phyloP scores from a whole-genome alignment of 2,329 filamentous ascomycete genomes.

The Dactylonectria macrodidyma region DNA sequence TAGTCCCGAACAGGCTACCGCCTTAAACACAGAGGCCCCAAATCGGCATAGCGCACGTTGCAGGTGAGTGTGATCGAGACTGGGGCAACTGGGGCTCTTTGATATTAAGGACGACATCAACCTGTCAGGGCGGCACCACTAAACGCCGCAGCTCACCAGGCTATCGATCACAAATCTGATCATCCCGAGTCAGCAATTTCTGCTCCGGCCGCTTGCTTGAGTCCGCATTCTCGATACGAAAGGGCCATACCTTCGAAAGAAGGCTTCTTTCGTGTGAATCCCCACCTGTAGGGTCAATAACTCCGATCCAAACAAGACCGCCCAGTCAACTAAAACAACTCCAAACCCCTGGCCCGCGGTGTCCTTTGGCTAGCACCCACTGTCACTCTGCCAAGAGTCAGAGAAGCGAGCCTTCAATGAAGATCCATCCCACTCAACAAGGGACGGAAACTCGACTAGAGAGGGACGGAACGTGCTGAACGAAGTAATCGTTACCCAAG shows the following conservation, averaged over 20 bases:
- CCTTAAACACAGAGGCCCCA: background rate
- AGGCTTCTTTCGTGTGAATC: background rate
- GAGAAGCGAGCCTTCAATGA: conserved; percentile 10
- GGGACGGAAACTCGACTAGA: background rate
- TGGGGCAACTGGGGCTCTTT: conserved; percentile 23
- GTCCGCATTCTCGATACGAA: background rate
- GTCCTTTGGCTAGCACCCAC: background rate
- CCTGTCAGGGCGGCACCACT: background rate
- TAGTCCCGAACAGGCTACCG: conserved; percentile 2
- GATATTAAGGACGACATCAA: conserved; percentile 24
- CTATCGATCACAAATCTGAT: background rate
- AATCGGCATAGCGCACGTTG: conserved; percentile 9
- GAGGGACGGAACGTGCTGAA: too few relatives aligned
- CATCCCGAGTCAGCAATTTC: conserved; percentile 6
- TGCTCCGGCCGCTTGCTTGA: background rate
- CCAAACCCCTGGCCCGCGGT: background rate
- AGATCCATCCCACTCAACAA: conserved; percentile 2
- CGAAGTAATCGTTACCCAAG: background rate
- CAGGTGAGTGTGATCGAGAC: conserved; percentile 26
- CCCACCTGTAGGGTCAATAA: background rate
- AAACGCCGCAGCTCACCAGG: conserved; percentile 3
- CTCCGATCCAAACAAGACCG: background rate
- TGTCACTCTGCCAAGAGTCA: background rate
- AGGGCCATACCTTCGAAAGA: background rate
- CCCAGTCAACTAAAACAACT: background rate